Evolutionary conservation across 768 basidiomycete genomes (phyloP), one percentile per base, ranked within the genome.

Genomic region (Punctularia strigosozonata): DNA sequence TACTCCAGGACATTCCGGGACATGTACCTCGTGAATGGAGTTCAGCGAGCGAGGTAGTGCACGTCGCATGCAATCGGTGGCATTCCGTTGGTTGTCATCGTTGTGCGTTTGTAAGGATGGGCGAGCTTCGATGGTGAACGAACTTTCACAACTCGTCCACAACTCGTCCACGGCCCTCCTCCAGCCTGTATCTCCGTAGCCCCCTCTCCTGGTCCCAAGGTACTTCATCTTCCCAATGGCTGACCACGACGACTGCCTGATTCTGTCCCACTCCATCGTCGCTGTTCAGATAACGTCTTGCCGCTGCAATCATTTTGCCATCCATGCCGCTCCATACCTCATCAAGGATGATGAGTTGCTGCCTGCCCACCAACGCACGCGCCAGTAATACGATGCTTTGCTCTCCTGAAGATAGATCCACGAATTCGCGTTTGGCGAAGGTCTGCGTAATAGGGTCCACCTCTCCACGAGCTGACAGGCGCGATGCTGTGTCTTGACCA

Each of bases 251-350:
- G 18, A 89, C 80, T 2, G 80, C 81, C 61, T 95, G 89, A 31
- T 69, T 61, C 8, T 57, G 47, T 17, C 60, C 61, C 18, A 80
- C 51, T 0, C 71, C 75, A 1, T 59, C 63, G 2, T 50, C 57
- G 25, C 62, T 66, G 15, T 79, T 63, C 31, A 99, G 53, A 50
- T 87, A 86, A 30, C 46, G 48, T 45, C 72, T 63, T 30, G 77
- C 84, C 25, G 71, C 71, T 14, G 56, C 56, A 22, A 92, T 75
- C 76, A 88, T 86, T 4, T 56, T 60, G 31, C 75, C 78, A 46
- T 86, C 86, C 87, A 98, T 92, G 19, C 91, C 92, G 18, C 84
- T 79, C 75, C 87, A 91, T 6, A 80, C 85, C 54, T 99, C 94
- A 51, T 99, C 94, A 28, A 98, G 60, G 7, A 97, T 64, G 5